Evolutionary conservation across 495 filamentous ascomycete species (phyloP), one percentile per base, ranked within the genome.

Genomic region (Chaetomidium leptoderma): DNA sequence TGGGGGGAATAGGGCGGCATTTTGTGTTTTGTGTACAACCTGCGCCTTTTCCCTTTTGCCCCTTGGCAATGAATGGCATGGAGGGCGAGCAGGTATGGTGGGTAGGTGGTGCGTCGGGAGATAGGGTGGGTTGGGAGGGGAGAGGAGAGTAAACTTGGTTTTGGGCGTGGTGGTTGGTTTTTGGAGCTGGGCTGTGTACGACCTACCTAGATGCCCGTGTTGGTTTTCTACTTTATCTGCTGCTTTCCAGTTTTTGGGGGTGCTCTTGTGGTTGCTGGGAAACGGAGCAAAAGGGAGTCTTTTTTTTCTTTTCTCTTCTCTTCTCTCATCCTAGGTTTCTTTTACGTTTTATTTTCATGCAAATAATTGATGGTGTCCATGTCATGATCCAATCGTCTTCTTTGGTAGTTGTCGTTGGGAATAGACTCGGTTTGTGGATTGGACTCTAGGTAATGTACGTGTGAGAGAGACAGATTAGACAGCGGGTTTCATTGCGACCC

Each of bases 221-320:
- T 33, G 30, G 32, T 47, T 46, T 51, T 26, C 39, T 33, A 23
- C 21, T 47, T 46, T 51, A 17, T 26, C 2, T 24, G n/a, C 2
- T 5, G 40, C 7, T 43, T 23, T 33, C 27, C 44, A n/a, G 10
- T 42, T 27, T 30, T 16, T n/a, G 16, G 29, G 26, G 39, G 39
- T 30, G 49, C 52, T 55, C 39, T 44, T 55, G 53, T 56, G 42
- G 19, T 46, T 37, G 44, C 21, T 45, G 46, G 55, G 46, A 58
- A 50, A 58, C 47, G 46, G 48, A 52, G 46, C 55, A 58, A 58
- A 49, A 57, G 47, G 48, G 55, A 51, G 49, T 53, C 43, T 54
- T 53, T 56, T 45, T 60, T 56, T 45, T 60, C 43, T 50, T 60
- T 42, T 46, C 45, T 46, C 23, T 43, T 43, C 11, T 51, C 4